Evolutionary conservation across 2,329 filamentous ascomycete species (phyloP).

Genomic region (Sordariomycetes sp.): DNA sequence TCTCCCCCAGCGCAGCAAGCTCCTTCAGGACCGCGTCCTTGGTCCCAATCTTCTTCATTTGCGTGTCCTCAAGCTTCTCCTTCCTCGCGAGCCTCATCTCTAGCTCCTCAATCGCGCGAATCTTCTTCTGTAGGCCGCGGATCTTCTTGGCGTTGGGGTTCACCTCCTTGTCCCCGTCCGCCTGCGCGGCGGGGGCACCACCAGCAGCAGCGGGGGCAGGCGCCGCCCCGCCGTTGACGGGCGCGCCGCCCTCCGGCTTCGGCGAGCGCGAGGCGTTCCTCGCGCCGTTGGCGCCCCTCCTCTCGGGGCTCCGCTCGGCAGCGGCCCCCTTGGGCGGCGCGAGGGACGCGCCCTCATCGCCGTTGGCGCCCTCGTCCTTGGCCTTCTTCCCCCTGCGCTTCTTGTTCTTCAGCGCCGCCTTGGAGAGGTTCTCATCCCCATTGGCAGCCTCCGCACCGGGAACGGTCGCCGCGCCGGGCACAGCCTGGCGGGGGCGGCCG

Average conservation of each 20-base stretch:
- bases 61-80: slow-evolving; percentile 95
- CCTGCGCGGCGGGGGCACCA: slow-evolving; percentile 16
- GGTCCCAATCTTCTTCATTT: slow-evolving; percentile 95
- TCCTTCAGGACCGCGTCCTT: slow-evolving; percentile 78
- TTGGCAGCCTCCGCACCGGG: slow-evolving; percentile 48
- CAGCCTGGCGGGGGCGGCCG: slow-evolving; percentile 57
- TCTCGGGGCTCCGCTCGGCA: slow-evolving; percentile 49
- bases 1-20: slow-evolving; percentile 26
- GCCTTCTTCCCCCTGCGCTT: slow-evolving; percentile 93
- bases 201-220: slow-evolving; percentile 15
- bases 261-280: slow-evolving; percentile 33
- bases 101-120: slow-evolving; percentile 91
- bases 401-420: slow-evolving; percentile 89
- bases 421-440: slow-evolving; percentile 65
- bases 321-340: slow-evolving; percentile 29
- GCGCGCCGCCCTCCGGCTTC: slow-evolving; percentile 8
- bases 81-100: slow-evolving; percentile 92
- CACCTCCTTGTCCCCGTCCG: slow-evolving; percentile 32
- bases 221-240: background rate
- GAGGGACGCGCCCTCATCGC: slow-evolving; percentile 24
- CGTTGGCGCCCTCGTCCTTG: slow-evolving; percentile 39
- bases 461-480: slow-evolving; percentile 69
- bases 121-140: slow-evolving; percentile 87
- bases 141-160: slow-evolving; percentile 88
- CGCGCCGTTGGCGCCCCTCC: slow-evolving; percentile 37